A percentile compares a stretch with the other conserved stretches of the same genome.
These are phyloP conservation scores for Chlorella variabilis DNA, from an alignment of 163 green algal species.

Conservation along the genomic window DNA sequence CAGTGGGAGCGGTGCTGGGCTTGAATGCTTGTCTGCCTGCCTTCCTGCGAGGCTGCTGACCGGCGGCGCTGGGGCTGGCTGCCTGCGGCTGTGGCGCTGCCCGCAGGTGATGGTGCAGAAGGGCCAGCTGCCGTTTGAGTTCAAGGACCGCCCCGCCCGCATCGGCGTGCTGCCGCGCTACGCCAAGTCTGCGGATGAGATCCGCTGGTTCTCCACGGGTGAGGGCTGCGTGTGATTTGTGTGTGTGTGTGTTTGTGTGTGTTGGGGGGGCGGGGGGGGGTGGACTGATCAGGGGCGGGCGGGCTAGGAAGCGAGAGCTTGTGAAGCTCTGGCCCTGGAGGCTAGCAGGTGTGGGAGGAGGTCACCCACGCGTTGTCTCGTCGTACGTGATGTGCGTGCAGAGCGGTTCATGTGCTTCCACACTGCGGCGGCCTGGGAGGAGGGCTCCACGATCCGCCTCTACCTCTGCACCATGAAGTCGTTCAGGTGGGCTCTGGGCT, in stretches of 20 bases:
- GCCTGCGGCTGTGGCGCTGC: too few relatives aligned
- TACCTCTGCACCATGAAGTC: constrained; percentile 59
- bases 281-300: too few relatives aligned
- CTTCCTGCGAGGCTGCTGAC: too few relatives aligned
- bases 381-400: not conserved
- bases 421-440: constrained; percentile 47
- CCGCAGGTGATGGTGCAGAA: constrained; percentile 56
- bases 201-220: constrained; percentile 63
- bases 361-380: too few relatives aligned
- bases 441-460: constrained; percentile 57
- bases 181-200: constrained; percentile 26
- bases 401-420: constrained; percentile 32
- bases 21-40: too few relatives aligned
- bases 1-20: too few relatives aligned
- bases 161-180: constrained; percentile 68
- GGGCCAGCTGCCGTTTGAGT: constrained; percentile 62
- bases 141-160: constrained; percentile 40
- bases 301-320: not conserved
- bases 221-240: constrained; percentile 55
- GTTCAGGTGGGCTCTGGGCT: constrained; percentile 31
- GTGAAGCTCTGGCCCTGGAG: too few relatives aligned
- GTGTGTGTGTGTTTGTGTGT: too few relatives aligned
- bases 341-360: too few relatives aligned
- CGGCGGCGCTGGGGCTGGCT: too few relatives aligned
- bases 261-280: too few relatives aligned